These are phyloP conservation scores for Xylaria intraflava DNA, from an alignment of 495 filamentous ascomycete genomes.

Conservation along the genomic window DNA sequence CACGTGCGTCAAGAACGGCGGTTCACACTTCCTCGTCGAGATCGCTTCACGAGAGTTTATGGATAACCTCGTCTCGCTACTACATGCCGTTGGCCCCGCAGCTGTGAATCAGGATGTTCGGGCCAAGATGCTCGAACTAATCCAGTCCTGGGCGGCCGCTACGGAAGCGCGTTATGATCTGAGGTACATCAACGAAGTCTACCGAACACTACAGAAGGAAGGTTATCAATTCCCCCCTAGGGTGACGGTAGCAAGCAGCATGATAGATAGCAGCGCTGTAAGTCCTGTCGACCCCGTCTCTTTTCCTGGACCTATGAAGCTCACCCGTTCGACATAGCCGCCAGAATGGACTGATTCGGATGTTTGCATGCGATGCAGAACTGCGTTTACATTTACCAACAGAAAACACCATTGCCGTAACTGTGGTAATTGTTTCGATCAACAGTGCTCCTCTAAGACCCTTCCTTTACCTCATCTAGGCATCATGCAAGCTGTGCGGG, in stretches of 20 bases:
- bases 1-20: constrained; percentile 97
- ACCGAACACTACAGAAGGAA: constrained; percentile 71
- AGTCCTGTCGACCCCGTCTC: constrained; percentile 30
- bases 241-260: constrained; percentile 79
- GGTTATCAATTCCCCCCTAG: constrained; percentile 86
- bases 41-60: constrained; percentile 97
- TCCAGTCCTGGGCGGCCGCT: constrained; percentile 89
- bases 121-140: constrained; percentile 82
- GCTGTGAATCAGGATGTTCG: constrained; percentile 80
- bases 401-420: constrained; percentile 97
- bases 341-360: constrained; percentile 98
- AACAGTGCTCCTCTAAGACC: constrained; percentile 82
- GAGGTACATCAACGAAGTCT: constrained; percentile 80
- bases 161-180: constrained; percentile 80
- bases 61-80: constrained; percentile 87
- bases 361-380: constrained; percentile 96
- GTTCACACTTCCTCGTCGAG: constrained; percentile 89
- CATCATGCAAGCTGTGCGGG: constrained; percentile 82
- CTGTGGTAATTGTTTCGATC: constrained; percentile 94
- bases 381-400: constrained; percentile 93
- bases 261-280: constrained; percentile 95
- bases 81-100: constrained; percentile 69
- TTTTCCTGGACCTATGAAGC: constrained; percentile 5
- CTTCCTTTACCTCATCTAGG: constrained; percentile 87
- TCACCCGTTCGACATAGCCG: constrained; percentile 51